These are phyloP conservation scores for Diphasiastrum complanatum DNA, from an alignment of 83 land plant genomes.

Conservation along the genomic window DNA sequence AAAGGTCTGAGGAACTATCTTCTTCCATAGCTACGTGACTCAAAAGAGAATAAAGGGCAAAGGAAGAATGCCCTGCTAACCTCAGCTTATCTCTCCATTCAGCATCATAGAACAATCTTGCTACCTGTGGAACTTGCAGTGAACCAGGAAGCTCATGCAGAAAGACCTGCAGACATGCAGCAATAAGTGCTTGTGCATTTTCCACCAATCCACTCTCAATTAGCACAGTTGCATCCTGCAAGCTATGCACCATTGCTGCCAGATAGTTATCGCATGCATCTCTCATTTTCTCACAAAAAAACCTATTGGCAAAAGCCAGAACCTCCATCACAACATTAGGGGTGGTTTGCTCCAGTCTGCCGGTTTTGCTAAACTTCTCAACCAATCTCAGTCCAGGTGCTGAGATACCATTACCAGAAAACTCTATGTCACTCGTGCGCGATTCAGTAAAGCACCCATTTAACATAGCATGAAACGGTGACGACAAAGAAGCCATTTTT, in stretches of 20 bases:
- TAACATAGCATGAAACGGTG: conserved; percentile 66
- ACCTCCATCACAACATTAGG: conserved; percentile 58
- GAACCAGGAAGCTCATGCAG: conserved; percentile 73
- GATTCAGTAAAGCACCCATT: conserved; percentile 82
- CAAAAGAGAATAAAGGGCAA: conserved; percentile 63
- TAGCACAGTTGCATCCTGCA: conserved; percentile 55
- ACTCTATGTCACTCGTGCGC: conserved; percentile 49
- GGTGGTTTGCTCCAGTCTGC: conserved; percentile 34
- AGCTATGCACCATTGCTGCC: conserved; percentile 42
- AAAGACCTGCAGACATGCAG: conserved; percentile 78
- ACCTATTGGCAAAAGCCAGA: conserved; percentile 69
- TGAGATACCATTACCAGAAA: conserved; percentile 68
- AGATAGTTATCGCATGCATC: conserved; percentile 67
- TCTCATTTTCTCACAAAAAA: conserved; percentile 84
- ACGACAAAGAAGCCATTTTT: conserved; percentile 60
- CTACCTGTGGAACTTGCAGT: conserved; percentile 48
- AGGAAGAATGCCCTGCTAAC: conserved; percentile 67
- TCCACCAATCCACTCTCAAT: conserved; percentile 86
- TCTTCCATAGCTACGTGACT: conserved; percentile 91
- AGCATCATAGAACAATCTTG: conserved; percentile 43
- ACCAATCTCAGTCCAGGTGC: conserved; percentile 57
- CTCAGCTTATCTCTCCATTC: conserved; percentile 60
- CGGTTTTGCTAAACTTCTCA: conserved; percentile 58
- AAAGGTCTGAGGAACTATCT: conserved; percentile 57
- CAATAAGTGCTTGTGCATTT: conserved; percentile 65